Evolutionary conservation across 208 protist genomes (phyloP), one percentile per base, ranked within the genome.

Genomic region (Acanthamoeba divionensis): DNA sequence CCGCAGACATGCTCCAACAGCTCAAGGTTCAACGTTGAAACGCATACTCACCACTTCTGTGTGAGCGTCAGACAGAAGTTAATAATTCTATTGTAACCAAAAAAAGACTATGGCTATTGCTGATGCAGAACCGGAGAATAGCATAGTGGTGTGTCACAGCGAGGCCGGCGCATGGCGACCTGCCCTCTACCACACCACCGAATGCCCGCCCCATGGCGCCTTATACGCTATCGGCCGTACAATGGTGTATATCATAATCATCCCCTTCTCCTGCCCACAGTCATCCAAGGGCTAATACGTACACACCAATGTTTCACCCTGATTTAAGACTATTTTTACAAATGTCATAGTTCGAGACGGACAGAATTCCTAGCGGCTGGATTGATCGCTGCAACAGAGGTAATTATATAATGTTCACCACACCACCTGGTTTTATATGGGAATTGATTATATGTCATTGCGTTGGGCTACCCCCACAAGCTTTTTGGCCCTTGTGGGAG

Each of bases 91-190:
- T 12, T 4, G 50, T 44, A n/a, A 26, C 26, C 0, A 10, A 13
- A 7, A 29, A 0, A 48, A 65, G 57, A 2, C 12, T 2, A 31
- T 88, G 55, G 9, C 57, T 18, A 60, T 57, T 44, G 50, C 60
- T 18, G 2, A 18, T 10, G 36, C 57, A 7, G 38, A 65, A 18
- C 18, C 44, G 18, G 44, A 55, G 54, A 73, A 50, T 12, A 90
- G 41, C 0, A 55, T 90, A 21, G 85, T 90, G 13, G 85, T 90
- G 15, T 90, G 85, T 48, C 85, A 90, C 85, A 80, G 65, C 52
- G 85, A 90, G 33, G 48, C 85, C 18, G 85, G 85, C n/a, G 85
- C 85, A n/a, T 90, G 85, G 85, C 15, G n/a, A 44, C 85, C 85
- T 4, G 50, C 85, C 0, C 67, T 73, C 24, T 90, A 67, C 85